Conservation (phyloP, 192 early-diverging fungal species). For the Coemansia sp. region DNA sequence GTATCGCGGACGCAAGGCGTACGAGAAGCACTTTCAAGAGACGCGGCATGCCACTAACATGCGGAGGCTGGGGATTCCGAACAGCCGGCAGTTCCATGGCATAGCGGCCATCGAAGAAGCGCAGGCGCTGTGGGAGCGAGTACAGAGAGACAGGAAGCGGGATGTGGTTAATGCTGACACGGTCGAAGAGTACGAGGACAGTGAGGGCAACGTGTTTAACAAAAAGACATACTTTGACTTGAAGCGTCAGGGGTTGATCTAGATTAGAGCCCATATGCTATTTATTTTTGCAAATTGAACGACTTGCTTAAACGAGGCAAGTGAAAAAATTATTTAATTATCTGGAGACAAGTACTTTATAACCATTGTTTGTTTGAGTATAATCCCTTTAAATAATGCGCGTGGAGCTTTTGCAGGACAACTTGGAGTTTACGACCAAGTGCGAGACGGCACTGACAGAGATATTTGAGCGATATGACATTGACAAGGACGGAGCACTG, state of each 20-base stretch:
- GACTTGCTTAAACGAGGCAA: background rate
- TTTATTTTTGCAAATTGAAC: background rate
- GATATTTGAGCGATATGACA: constrained; percentile 64
- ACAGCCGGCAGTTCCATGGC: constrained; percentile 87
- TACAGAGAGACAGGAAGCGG: constrained; percentile 66
- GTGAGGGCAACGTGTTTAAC: constrained; percentile 81
- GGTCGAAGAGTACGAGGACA: constrained; percentile 88
- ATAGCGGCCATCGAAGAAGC: constrained; percentile 90
- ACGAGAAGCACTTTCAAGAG: constrained; percentile 95
- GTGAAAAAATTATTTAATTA: background rate
- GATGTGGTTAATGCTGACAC: constrained; percentile 72
- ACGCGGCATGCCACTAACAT: constrained; percentile 94
- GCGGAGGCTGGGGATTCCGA: constrained; percentile 85
- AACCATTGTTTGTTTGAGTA: background rate
- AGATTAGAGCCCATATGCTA: constrained; percentile 8
- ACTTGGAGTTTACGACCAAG: constrained; percentile 52
- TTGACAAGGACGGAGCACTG: constrained; percentile 58
- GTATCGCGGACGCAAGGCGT: constrained; percentile 95
- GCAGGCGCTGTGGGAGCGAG: constrained; percentile 75
- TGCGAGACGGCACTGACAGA: constrained; percentile 55
- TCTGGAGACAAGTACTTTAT: too few relatives aligned
- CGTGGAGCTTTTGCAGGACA: constrained; percentile 41
- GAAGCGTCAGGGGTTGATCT: constrained; percentile 78
- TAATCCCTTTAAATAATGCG: constrained; percentile 16
- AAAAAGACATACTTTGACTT: constrained; percentile 85